phyloP scores from a whole-genome alignment of 768 basidiomycete genomes.

The Termitomyces sp. region DNA sequence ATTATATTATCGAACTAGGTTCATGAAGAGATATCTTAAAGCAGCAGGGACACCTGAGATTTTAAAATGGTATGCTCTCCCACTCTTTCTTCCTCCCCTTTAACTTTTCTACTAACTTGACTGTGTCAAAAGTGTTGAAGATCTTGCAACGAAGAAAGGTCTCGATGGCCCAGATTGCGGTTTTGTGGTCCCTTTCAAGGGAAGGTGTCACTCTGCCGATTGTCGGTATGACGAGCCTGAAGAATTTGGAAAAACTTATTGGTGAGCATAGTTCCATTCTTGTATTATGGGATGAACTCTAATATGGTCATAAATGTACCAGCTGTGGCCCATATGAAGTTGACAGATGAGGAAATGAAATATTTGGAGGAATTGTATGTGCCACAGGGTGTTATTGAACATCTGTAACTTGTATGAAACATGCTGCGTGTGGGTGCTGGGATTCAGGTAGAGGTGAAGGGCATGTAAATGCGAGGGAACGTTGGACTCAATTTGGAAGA shows the following conservation, averaged over 20 bases:
- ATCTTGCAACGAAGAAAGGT: constrained; percentile 49
- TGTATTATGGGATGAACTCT: too few relatives aligned
- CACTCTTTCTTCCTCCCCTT: not conserved
- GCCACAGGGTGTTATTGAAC: constrained; percentile 45
- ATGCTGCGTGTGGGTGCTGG: too few relatives aligned
- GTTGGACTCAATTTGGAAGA: too few relatives aligned
- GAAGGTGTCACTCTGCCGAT: constrained; percentile 23
- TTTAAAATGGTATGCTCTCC: constrained; percentile 31
- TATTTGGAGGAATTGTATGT: constrained; percentile 55
- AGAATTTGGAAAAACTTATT: constrained; percentile 52
- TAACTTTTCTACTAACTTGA: not conserved
- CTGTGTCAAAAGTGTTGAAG: constrained; percentile 41
- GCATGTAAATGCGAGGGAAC: too few relatives aligned
- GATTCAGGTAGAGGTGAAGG: too few relatives aligned
- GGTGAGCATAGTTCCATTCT: constrained; percentile 27
- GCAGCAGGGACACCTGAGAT: constrained; percentile 32
- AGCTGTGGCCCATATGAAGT: constrained; percentile 46
- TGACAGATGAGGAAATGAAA: constrained; percentile 57
- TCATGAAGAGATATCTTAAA: constrained; percentile 24
- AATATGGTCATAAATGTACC: not conserved
- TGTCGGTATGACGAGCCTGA: constrained; percentile 37
- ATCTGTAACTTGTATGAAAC: constrained; percentile 16
- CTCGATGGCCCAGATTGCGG: constrained; percentile 56
- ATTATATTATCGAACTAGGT: not conserved
- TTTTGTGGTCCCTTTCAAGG: constrained; percentile 51